Percentiles rank a stretch among this genome's conserved stretches.
phyloP scores from a whole-genome alignment of 331 rosid species.

The Quercus tomentella region DNA sequence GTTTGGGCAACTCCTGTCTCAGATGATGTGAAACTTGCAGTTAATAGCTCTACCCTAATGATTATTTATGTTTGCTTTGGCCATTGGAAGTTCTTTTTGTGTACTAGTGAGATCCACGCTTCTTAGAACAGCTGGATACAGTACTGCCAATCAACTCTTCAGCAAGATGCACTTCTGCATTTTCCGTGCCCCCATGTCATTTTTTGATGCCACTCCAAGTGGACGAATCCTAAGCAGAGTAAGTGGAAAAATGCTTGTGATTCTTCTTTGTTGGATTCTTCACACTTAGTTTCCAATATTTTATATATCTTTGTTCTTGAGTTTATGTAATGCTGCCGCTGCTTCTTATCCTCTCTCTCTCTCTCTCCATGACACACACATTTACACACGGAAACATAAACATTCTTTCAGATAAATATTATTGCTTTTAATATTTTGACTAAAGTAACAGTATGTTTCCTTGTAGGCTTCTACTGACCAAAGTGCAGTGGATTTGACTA shows the following conservation, averaged over 20 bases:
- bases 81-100: background rate
- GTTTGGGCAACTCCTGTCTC: no score
- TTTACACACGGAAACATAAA: no score
- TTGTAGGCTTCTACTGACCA: slow-evolving; percentile 86
- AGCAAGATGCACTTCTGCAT: slow-evolving; percentile 47
- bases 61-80: slow-evolving; percentile 32
- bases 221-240: slow-evolving; percentile 60
- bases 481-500: slow-evolving; percentile 51
- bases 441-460: background rate
- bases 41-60: background rate
- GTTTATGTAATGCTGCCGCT: background rate
- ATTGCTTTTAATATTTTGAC: background rate
- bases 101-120: slow-evolving; percentile 20
- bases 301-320: background rate
- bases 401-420: background rate
- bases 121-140: slow-evolving; percentile 35
- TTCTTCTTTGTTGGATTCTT: background rate
- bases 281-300: background rate
- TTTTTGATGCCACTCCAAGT: slow-evolving; percentile 68
- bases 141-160: slow-evolving; percentile 52
- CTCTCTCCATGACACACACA: background rate
- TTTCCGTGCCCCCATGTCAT: slow-evolving; percentile 58
- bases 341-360: no score
- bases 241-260: slow-evolving; percentile 2
- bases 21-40: no score